Conservation (phyloP, 108 stramenopile genomes). For the Nitzschia sp. region DNA sequence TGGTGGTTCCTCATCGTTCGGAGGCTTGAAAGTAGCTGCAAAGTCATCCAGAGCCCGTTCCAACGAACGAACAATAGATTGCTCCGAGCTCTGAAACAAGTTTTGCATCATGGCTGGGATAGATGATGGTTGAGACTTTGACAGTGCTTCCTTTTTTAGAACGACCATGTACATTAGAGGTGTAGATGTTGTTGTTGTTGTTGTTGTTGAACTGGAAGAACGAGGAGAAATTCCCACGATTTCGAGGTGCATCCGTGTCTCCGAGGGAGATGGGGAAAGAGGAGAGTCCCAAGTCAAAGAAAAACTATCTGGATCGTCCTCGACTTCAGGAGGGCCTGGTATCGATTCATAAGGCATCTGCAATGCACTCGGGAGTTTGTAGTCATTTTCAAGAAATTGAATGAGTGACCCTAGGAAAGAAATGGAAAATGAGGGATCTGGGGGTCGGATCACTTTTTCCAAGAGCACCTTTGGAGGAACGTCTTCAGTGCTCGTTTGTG, state of each 20-base stretch:
- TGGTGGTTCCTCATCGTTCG: background rate
- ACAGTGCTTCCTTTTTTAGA: slow-evolving; percentile 28
- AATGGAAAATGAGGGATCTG: slow-evolving; percentile 20
- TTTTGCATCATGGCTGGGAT: slow-evolving; percentile 55
- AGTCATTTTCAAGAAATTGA: slow-evolving; percentile 64
- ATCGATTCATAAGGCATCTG: slow-evolving; percentile 70
- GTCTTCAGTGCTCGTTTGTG: no score
- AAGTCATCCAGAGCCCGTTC: slow-evolving; percentile 81
- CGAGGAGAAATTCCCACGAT: slow-evolving; percentile 70
- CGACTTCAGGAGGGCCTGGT: background rate
- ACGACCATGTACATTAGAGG: slow-evolving; percentile 83
- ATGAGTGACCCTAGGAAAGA: slow-evolving; percentile 64
- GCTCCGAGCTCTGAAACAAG: slow-evolving; percentile 74
- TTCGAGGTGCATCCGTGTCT: slow-evolving; percentile 70
- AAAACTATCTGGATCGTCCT: slow-evolving; percentile 34
- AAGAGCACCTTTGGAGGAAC: slow-evolving; percentile 48
- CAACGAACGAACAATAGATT: slow-evolving; percentile 57
- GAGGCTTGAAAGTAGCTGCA: background rate
- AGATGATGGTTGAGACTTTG: background rate
- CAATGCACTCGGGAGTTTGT: slow-evolving; percentile 57
- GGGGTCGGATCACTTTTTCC: slow-evolving; percentile 65
- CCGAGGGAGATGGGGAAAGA: slow-evolving; percentile 50
- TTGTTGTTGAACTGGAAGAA: background rate
- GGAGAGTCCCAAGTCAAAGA: slow-evolving; percentile 71
- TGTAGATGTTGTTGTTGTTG: background rate